These are phyloP conservation scores for Amaranthus cruentus DNA, from an alignment of 148 eudicot genomes.

Conservation along the genomic window DNA sequence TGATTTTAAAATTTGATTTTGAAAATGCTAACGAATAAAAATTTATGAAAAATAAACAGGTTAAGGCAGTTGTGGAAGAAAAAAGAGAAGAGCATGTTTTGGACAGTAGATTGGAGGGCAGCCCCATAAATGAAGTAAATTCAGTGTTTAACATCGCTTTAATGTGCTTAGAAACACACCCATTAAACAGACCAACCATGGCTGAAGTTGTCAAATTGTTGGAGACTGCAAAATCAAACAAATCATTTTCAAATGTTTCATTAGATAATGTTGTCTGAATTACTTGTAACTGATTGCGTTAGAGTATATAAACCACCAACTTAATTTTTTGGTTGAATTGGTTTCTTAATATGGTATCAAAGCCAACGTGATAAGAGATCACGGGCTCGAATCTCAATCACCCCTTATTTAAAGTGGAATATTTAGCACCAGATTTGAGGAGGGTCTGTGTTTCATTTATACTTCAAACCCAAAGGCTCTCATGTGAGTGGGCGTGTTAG, in stretches of 20 bases:
- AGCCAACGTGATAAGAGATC: too few species aligned
- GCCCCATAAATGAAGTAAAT: slow-evolving; percentile 48
- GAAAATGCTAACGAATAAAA: not conserved
- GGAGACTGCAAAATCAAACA: slow-evolving; percentile 40
- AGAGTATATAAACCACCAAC: not conserved
- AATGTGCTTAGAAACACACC: slow-evolving; percentile 75
- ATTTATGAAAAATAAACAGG: slow-evolving; percentile 43
- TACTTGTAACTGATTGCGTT: too few species aligned
- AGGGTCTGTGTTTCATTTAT: too few species aligned
- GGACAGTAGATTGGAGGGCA: slow-evolving; percentile 54
- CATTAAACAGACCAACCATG: slow-evolving; percentile 71
- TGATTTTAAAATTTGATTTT: not conserved
- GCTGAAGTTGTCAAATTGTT: slow-evolving; percentile 65
- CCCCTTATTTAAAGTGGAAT: too few species aligned
- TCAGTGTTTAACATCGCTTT: slow-evolving; percentile 53
- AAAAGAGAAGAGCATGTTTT: slow-evolving; percentile 70
- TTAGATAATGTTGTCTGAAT: slow-evolving; percentile 1
- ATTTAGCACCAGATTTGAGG: too few species aligned
- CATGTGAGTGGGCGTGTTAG: too few species aligned
- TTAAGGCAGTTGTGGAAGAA: slow-evolving; percentile 61
- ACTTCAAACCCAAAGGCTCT: too few species aligned
- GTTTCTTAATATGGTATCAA: too few species aligned
- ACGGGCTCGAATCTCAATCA: too few species aligned
- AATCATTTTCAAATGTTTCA: slow-evolving; percentile 24
- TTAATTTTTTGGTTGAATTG: too few species aligned